Conservation (phyloP, 192 early-diverging fungal species). For the Coemansia sp. region DNA sequence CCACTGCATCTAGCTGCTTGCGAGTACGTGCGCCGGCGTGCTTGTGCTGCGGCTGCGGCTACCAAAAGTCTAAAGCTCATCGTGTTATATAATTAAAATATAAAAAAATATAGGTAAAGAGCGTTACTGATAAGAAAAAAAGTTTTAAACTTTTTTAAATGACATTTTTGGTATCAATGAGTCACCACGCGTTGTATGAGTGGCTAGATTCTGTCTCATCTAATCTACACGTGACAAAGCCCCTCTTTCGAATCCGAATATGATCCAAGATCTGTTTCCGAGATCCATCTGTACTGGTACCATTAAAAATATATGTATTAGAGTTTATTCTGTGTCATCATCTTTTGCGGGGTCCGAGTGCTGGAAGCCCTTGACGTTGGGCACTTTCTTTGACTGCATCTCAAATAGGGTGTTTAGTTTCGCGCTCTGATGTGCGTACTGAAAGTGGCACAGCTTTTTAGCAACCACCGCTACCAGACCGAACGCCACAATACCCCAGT, state of each 20-base stretch:
- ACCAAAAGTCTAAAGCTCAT: constrained; percentile 56
- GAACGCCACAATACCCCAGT: constrained; percentile 46
- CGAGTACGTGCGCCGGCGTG: constrained; percentile 36
- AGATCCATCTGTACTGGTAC: no score
- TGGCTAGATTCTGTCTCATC: not conserved
- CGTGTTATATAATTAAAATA: not conserved
- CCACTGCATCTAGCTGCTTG: constrained; percentile 13
- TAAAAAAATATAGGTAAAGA: not conserved
- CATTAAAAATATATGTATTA: not conserved
- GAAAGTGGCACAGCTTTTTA: constrained; percentile 48
- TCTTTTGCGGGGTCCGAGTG: not conserved
- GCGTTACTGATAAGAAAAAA: not conserved
- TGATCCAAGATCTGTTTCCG: no score
- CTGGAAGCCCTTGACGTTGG: constrained; percentile 33
- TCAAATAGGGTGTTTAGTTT: constrained; percentile 38
- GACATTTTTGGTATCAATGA: not conserved
- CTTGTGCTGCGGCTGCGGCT: constrained; percentile 47
- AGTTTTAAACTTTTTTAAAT: no score
- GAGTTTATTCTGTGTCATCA: not conserved
- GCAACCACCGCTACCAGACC: constrained; percentile 23
- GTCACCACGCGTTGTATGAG: constrained; percentile 14
- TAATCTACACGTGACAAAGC: constrained; percentile 2
- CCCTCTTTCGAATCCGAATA: not conserved
- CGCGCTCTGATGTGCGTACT: constrained; percentile 42
- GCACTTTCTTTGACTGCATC: constrained; percentile 11